Conservation (phyloP, 805 yeast genomes). For the Kregervanrija delftensis region DNA sequence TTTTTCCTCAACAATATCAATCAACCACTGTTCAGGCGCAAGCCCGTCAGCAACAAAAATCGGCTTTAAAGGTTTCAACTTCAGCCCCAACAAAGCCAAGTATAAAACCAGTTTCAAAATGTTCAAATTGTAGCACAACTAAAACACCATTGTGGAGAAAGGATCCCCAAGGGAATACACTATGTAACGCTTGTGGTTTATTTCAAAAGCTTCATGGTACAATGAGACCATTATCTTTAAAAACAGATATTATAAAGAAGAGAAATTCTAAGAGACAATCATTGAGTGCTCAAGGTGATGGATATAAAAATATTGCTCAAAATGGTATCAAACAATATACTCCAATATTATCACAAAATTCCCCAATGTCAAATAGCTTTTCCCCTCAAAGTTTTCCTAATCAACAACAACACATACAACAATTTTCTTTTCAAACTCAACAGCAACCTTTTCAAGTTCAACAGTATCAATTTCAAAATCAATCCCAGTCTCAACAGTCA, state of each 20-base stretch:
- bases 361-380: neutral
- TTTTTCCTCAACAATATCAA: neutral
- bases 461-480: neutral
- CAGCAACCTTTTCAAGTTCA: conserved; percentile 2
- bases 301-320: conserved; percentile 10
- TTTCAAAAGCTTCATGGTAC: conserved; percentile 57
- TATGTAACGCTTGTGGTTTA: conserved; percentile 61
- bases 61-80: conserved; percentile 8
- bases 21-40: conserved; percentile 5
- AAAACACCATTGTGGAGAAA: conserved; percentile 61
- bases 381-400: conserved; percentile 5
- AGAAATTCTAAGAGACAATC: conserved; percentile 40
- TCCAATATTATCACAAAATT: conserved; percentile 1
- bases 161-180: conserved; percentile 51
- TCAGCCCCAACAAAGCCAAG: conserved; percentile 13
- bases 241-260: conserved; percentile 70
- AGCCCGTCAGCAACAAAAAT: conserved; percentile 3
- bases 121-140: conserved; percentile 51
- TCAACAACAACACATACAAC: conserved; percentile 3
- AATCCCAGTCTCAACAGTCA: conserved; percentile 1
- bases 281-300: conserved; percentile 13
- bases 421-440: conserved; percentile 5
- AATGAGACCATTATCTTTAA: conserved; percentile 46
- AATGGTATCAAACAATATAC: conserved; percentile 3
- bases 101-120: conserved; percentile 29